Evolutionary conservation across 2,329 filamentous ascomycete genomes (phyloP), one percentile per base, ranked within the genome.

Genomic region (Chlorencoelia australis): DNA sequence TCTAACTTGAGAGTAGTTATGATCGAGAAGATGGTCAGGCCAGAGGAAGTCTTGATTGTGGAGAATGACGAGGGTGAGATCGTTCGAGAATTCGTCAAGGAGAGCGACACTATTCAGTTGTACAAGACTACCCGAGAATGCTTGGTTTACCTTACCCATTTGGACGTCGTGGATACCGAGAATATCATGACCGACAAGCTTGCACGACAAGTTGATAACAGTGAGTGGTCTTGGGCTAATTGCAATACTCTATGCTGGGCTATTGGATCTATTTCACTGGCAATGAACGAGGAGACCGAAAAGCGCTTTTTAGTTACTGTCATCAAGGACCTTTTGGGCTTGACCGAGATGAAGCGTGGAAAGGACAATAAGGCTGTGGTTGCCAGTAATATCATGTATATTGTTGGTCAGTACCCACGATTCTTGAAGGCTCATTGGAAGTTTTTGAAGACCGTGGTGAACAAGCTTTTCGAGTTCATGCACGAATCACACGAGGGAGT

Each of bases 401-500:
- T 98, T 64, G 91, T 98, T 43, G 91, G 91, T 41, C 91, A 98
- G 58, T 98, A 98, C 57, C 91, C 91, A 24, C 84, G 91, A 14
- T 98, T 98, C 66, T 67, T 98, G 53, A 98, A 98, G 67, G 91
- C 91, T 2, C 91, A 98, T 61, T 98, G 91, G 91, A 98, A 98
- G 61, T 98, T 98, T 65, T 69, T 98, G 39, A 98, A 98, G 76
- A 98, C 91, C 2, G 91, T 98, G 13, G 91, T 98, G 55, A 98
- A 98, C 66, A 98, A 98, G 68, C 73, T 98, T 4, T 98, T 98
- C 55, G 91, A 98, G 65, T 98, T 98, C 58, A 98, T 98, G 91
- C 91, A 98, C 60, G 91, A 98, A 63, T 96, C 91, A 1, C 91
- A 98, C 55, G 91, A 98, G 67, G 91, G 86, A 67, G 91, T 98